Conservation (phyloP, 2,329 filamentous ascomycete species). For the Sporothrix euskadiensis region DNA sequence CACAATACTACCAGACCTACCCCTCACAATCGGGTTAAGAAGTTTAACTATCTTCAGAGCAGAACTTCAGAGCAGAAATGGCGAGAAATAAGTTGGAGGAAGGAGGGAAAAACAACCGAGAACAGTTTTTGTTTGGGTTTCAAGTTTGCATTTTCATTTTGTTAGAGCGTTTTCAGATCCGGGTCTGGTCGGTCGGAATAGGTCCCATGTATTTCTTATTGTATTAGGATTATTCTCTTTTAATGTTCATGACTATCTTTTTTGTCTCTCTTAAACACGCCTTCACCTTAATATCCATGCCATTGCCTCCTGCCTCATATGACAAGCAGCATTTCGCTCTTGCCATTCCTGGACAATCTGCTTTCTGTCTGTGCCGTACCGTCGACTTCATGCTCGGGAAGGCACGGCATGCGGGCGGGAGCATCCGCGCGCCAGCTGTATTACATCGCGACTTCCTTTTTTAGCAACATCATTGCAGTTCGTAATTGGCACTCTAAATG, state of each 20-base stretch:
- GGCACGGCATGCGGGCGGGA: no score
- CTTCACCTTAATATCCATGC: not conserved
- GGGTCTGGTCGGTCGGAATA: not conserved
- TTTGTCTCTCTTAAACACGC: not conserved
- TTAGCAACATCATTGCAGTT: no score
- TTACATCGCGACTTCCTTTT: no score
- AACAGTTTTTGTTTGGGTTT: not conserved
- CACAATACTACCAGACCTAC: not conserved
- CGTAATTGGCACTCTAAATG: no score
- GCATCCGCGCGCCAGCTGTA: no score
- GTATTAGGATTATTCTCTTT: not conserved
- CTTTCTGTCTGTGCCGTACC: no score
- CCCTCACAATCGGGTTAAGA: not conserved
- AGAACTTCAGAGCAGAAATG: not conserved
- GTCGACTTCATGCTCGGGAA: no score
- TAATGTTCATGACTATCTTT: conserved; percentile 4
- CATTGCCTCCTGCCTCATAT: no score
- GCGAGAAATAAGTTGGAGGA: not conserved
- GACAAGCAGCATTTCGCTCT: no score
- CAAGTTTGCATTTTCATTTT: not conserved
- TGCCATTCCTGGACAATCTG: no score
- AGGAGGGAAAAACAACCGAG: not conserved
- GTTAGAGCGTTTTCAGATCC: not conserved
- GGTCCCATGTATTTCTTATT: not conserved
- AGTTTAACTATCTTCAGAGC: not conserved